Evolutionary conservation across 2,329 filamentous ascomycete genomes (phyloP), one percentile per base, ranked within the genome.

Genomic region (Phaeoacremonium minimum): DNA sequence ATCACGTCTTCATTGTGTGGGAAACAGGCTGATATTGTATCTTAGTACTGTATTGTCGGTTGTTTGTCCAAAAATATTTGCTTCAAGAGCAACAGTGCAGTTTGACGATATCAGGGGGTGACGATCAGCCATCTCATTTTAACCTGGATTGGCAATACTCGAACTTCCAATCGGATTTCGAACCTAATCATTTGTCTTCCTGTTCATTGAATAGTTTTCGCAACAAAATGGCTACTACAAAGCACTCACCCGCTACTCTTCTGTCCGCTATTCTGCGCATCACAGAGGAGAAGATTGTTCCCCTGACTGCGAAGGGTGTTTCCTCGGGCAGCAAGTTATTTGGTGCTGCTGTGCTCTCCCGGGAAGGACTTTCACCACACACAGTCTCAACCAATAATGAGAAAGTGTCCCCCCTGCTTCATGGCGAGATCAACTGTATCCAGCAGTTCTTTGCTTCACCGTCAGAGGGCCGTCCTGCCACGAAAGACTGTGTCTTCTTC

Each of bases 381-480:
- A 73, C 69, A 1, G 65, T 73, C 6, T 64, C 73, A 8, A 77
- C 72, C 31, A 79, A 79, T 59, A 69, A 77, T 52, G 74, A 78
- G 51, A 62, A 63, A 9, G 52, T 51, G 1, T 77, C 74, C 5
- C 75, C 75, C 3, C 61, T 78, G 4, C 61, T 78, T 7, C 75
- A 78, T 51, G 75, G 74, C 42, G 75, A 79, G 46, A 75, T 78
- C 53, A 74, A 77, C 53, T 78, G 74, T 60, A 77, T 79, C 53
- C 73, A 77, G 46, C 56, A 67, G 19, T 78, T 78, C 58, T 78
- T 75, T 55, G 61, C 62, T 0, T 50, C 50, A 15, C 56, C 57
- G 41, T 51, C 61, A 11, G 43, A 54, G 32, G 38, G 30, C 18
- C 44, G 55, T 3, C 47, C 66, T 4, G 40, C 51, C 22, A 46